Evolutionary conservation across 2,329 filamentous ascomycete species (phyloP).

Genomic region (Exophiala mesophila): DNA sequence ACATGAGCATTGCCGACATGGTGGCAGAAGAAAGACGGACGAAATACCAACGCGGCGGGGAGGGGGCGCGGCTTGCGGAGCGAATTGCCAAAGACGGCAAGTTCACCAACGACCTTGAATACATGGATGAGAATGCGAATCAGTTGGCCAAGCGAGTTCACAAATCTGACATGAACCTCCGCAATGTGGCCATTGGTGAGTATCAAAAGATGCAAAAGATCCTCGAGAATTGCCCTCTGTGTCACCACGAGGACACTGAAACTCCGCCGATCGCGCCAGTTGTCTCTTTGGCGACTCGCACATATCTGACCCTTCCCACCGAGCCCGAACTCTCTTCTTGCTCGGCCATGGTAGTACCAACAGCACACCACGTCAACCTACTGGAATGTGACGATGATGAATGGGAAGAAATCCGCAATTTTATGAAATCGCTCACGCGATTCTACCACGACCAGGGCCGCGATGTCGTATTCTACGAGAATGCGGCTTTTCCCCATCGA

Average conservation of each 20-base stretch:
- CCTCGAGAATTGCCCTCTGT: constrained; percentile 82
- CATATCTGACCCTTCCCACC: constrained; percentile 82
- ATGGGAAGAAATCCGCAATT: constrained; percentile 98
- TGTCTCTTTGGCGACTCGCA: constrained; percentile 77
- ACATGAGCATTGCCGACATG: constrained; percentile 97
- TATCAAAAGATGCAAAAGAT: constrained; percentile 86
- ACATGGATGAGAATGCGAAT: constrained; percentile 92
- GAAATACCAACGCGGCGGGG: constrained; percentile 68
- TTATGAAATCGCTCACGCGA: constrained; percentile 92
- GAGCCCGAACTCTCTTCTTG: constrained; percentile 81
- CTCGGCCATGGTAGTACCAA: constrained; percentile 81
- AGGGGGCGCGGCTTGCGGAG: constrained; percentile 78
- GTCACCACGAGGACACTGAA: constrained; percentile 79
- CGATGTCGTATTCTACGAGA: constrained; percentile 96
- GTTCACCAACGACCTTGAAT: constrained; percentile 88
- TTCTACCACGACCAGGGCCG: constrained; percentile 93
- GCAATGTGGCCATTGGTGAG: constrained; percentile 79
- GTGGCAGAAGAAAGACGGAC: constrained; percentile 88
- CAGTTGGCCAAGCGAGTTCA: constrained; percentile 84
- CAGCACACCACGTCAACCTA: constrained; percentile 80
- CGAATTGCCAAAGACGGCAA: constrained; percentile 89
- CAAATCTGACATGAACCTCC: constrained; percentile 80
- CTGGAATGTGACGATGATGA: constrained; percentile 99
- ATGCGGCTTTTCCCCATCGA: constrained; percentile 74
- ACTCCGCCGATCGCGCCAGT: constrained; percentile 78